These are phyloP conservation scores for Nicotiana undulata DNA, from an alignment of 257 asterid species.

Conservation along the genomic window DNA sequence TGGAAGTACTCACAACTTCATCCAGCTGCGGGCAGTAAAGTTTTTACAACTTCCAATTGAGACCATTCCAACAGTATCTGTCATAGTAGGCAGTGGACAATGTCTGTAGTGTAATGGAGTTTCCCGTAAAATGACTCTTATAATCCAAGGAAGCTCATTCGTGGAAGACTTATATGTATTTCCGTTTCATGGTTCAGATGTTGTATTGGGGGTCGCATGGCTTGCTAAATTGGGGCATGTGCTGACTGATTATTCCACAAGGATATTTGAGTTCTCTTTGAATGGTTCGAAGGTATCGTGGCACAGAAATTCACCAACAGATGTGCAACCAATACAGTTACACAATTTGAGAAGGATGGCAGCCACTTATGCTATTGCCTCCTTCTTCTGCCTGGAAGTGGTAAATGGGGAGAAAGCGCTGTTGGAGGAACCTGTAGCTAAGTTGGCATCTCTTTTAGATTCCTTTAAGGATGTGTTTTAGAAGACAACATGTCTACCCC, in stretches of 20 bases:
- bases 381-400: neutral
- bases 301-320: neutral
- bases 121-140: too few relatives aligned
- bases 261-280: neutral
- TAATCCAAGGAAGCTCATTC: too few relatives aligned
- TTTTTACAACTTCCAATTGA: too few relatives aligned
- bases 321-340: neutral
- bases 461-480: too few relatives aligned
- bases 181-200: neutral
- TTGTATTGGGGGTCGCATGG: neutral
- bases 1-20: too few relatives aligned
- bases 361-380: neutral
- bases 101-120: too few relatives aligned
- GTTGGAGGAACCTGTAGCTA: too few relatives aligned
- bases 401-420: neutral
- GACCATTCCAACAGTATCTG: too few relatives aligned
- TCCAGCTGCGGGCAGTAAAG: too few relatives aligned
- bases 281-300: neutral
- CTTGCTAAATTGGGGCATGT: neutral
- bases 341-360: neutral
- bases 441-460: too few relatives aligned
- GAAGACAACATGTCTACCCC: too few relatives aligned
- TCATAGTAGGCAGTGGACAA: too few relatives aligned
- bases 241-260: neutral
- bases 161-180: neutral